Conservation (phyloP, 805 yeast genomes). For the Candida montana region DNA sequence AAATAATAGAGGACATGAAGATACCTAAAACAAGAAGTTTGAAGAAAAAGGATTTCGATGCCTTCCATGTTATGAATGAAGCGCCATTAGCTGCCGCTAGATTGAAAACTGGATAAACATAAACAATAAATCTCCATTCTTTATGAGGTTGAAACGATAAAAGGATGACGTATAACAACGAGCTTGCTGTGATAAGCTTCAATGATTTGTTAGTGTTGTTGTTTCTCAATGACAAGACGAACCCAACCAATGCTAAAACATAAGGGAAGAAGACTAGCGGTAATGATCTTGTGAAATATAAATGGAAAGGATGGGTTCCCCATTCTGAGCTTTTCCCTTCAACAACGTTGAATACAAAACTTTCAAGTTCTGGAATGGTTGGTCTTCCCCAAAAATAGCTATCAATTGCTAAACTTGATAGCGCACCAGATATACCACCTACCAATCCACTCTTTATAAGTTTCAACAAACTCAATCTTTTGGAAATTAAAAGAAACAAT, state of each 20-base stretch:
- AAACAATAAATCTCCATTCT: conserved; percentile 88
- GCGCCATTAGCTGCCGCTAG: conserved; percentile 61
- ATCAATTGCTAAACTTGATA: conserved; percentile 50
- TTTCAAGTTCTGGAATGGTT: conserved; percentile 69
- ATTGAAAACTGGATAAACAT: conserved; percentile 65
- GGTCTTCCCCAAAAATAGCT: conserved; percentile 66
- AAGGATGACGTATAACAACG: conserved; percentile 48
- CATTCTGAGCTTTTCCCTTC: conserved; percentile 68
- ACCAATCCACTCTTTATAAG: conserved; percentile 35
- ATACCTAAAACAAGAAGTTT: conserved; percentile 12
- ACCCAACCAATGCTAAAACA: conserved; percentile 36
- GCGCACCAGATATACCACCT: conserved; percentile 51
- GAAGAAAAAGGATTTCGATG: conserved; percentile 12
- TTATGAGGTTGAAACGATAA: conserved; percentile 87
- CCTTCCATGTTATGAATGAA: conserved; percentile 25
- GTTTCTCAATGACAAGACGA: conserved; percentile 34
- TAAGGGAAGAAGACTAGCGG: conserved; percentile 40
- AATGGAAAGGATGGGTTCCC: conserved; percentile 76
- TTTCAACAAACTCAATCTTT: conserved; percentile 39
- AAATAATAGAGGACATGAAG: conserved; percentile 27
- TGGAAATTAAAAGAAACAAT: conserved; percentile 37
- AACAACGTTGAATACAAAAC: conserved; percentile 73
- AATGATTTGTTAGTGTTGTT: conserved; percentile 29
- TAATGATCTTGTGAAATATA: conserved; percentile 52
- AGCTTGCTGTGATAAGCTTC: conserved; percentile 44